Conservation (phyloP, 139 green algal species). For the Spirogloea muscicola region DNA sequence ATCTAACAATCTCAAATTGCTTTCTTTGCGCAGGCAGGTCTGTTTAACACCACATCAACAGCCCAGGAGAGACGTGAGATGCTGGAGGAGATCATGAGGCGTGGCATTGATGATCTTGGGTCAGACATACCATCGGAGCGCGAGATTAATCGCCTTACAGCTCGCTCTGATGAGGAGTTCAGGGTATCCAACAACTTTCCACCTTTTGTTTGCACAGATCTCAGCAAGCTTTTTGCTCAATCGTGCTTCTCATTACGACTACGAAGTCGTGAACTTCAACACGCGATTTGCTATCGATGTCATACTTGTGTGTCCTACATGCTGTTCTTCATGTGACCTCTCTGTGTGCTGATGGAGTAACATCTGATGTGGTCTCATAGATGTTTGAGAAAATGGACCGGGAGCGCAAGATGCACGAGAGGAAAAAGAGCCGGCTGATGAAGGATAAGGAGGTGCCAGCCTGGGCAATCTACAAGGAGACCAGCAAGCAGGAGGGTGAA, state of each 20-base stretch:
- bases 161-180: constrained; percentile 59
- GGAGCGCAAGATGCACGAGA: constrained; percentile 43
- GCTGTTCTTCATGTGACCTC: too few relatives aligned
- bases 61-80: constrained; percentile 50
- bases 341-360: too few relatives aligned
- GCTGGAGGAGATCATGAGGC: constrained; percentile 58
- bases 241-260: too few relatives aligned
- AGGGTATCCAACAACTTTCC: too few relatives aligned
- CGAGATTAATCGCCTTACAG: constrained; percentile 64
- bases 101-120: constrained; percentile 39
- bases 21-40: too few relatives aligned
- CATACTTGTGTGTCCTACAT: too few relatives aligned
- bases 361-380: too few relatives aligned
- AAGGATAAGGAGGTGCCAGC: constrained; percentile 54
- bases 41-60: constrained; percentile 44
- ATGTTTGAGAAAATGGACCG: constrained; percentile 61
- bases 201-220: too few relatives aligned
- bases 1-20: too few relatives aligned
- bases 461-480: constrained; percentile 47
- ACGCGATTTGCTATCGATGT: too few relatives aligned
- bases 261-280: too few relatives aligned
- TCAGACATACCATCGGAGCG: constrained; percentile 40
- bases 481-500: constrained; percentile 5
- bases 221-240: too few relatives aligned
- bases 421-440: constrained; percentile 39